A percentile compares a stretch with the other conserved stretches of the same genome.
Conservation (phyloP, 2,329 filamentous ascomycete species). For the Fusarium anthophilum region DNA sequence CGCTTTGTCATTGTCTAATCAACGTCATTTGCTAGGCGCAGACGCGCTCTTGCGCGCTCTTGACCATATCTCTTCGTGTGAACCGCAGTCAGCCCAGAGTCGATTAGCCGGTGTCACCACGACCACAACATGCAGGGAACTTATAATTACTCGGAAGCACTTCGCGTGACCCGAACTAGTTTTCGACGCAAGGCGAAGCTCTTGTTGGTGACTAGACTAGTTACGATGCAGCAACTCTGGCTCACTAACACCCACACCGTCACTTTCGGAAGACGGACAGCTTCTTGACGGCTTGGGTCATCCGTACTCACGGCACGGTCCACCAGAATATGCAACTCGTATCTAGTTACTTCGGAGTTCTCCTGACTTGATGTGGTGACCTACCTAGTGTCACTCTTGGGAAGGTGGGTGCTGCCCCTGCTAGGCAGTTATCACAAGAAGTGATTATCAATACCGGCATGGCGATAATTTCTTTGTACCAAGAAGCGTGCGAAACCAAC, state of each 20-base stretch:
- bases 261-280: conserved; percentile 18
- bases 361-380: conserved; percentile 9
- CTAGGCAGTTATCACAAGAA: conserved; percentile 15
- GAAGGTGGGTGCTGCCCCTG: conserved; percentile 1
- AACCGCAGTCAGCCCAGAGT: background rate
- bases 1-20: conserved; percentile 19
- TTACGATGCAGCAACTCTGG: conserved; percentile 26
- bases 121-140: conserved; percentile 22
- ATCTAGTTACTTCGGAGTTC: conserved; percentile 1
- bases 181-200: conserved; percentile 18
- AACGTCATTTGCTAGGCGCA: conserved; percentile 24
- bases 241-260: conserved; percentile 33
- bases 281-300: conserved; percentile 10
- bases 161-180: conserved; percentile 14
- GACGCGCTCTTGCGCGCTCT: conserved; percentile 21
- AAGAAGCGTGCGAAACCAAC: conserved; percentile 14
- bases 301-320: conserved; percentile 12
- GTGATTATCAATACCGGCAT: conserved; percentile 10
- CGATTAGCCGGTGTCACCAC: conserved; percentile 12
- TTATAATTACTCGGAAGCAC: conserved; percentile 7
- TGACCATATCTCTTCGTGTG: background rate
- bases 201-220: conserved; percentile 39
- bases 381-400: background rate
- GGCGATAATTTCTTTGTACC: conserved; percentile 6
- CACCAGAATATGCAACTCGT: conserved; percentile 4